Base-by-base conservation (phyloP, 441 rosid species). In the Metrosideros polymorpha region DNA sequence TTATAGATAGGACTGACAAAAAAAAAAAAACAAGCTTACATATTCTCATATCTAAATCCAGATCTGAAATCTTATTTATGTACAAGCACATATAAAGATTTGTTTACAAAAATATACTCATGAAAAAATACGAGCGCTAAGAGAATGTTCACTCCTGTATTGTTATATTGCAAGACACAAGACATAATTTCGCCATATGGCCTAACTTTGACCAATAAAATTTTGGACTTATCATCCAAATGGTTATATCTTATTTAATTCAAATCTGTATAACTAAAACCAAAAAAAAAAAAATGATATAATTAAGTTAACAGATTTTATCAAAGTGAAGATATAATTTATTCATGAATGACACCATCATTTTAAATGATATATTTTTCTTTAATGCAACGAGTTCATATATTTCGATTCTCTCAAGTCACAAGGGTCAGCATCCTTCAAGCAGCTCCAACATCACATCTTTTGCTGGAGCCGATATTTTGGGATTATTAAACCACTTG, bases 161-260 rank as follows among this genome's bases (percentile, higher is more conserved):
- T 56, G 17, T 56, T 15, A 27, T 56, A 3, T 27, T 14, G 0
- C 7, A 0, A 27, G 61, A 27, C 17, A 27, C 0, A 6, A 24
- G 61, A 56, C 17, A 56, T 2, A 24, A 27, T 56, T 56, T 27
- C 6, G 3, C 30, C 17, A 5, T 3, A 0, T 27, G 71, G 2
- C 71, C 71, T 29, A 59, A 14, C 22, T 29, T 59, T 1, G 0
- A 30, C 71, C 5, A 7, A 59, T 29, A 29, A 59, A 6, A 12
- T 6, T n/a, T 3, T 57, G 1, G 18, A 0, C 32, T 57, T 13
- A 6, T 57, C 9, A 5, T 57, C 63, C 32, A 0, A 0, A 57
- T 0, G 8, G 17, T n/a, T n/a, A 57, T n/a, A 57, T 57, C 63
- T n/a, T 57, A 12, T 57, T 57, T 27, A 27, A 56, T 27, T 6